Evolutionary conservation across 371 early-diverging fungal genomes (phyloP), one percentile per base, ranked within the genome.

Genomic region (Rhizopus sp.): DNA sequence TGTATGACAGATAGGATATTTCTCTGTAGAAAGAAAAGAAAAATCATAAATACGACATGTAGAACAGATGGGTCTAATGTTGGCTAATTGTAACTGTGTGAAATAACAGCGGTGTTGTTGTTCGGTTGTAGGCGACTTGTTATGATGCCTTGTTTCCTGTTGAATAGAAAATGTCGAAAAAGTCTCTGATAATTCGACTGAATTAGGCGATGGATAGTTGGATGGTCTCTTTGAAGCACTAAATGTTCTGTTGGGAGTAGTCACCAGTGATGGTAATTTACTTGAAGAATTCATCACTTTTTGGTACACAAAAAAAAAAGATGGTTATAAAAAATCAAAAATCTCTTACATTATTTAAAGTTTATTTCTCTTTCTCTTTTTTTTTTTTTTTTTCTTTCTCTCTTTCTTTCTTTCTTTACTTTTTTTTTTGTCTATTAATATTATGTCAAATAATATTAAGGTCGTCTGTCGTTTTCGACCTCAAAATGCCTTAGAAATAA

Each of bases 381-480:
- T 46, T 45, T 51, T 17, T 41, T 50, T 35, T 33, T 34, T 56
- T 42, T 57, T 46, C 35, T 42, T 55, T 62, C 40, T 61, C 58
- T 59, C 32, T 50, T 54, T 52, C 37, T 61, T 33, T 59, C 42
- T 33, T 46, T 55, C 54, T 51, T 37, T 44, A 49, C 31, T 35
- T 41, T 48, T 49, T 31, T 57, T 10, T 40, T 50, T 50, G 9
- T 16, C 4, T 7, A 23, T 13, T 4, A 10, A 53, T 38, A 53
- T 45, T 15, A 77, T 77, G 73, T 69, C 74, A 48, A 90, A 88
- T 73, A 94, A 93, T 79, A 96, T 96, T 73, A 89, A 90, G 73
- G 98, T 97, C 60, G 89, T 96, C 55, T 94, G 94, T 79, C 90
- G 98, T 53, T 95, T 97, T 80, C 84, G 96, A 56, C 98, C 98